Evolutionary conservation across 1,284 basidiomycete genomes (phyloP).

Genomic region (Ustilago tritici): DNA sequence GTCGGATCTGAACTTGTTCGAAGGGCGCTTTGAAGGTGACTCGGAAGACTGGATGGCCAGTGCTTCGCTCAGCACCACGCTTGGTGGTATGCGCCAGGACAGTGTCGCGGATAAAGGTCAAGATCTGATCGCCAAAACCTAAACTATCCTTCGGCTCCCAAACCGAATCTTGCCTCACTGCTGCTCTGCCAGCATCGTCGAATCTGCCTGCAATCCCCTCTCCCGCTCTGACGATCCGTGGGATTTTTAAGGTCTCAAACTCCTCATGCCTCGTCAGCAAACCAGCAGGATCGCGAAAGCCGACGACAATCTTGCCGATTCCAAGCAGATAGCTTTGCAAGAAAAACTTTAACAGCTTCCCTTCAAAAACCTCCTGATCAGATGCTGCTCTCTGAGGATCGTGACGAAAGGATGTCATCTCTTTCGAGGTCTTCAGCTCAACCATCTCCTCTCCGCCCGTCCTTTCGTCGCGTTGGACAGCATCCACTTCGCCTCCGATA

Average conservation of each 20-base stretch:
- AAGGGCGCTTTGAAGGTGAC: slow-evolving; percentile 56
- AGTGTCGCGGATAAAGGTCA: slow-evolving; percentile 74
- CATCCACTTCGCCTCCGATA: slow-evolving; percentile 95
- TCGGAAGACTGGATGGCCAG: slow-evolving; percentile 54
- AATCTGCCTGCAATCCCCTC: slow-evolving; percentile 75
- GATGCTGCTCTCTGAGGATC: slow-evolving; percentile 13
- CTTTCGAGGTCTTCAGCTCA: slow-evolving; percentile 91
- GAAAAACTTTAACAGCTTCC: slow-evolving; percentile 85
- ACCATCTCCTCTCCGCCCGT: slow-evolving; percentile 73
- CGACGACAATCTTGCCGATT: slow-evolving; percentile 84
- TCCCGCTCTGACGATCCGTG: slow-evolving; percentile 61
- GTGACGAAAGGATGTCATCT: slow-evolving; percentile 72
- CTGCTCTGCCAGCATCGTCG: slow-evolving; percentile 75
- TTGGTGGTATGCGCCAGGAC: slow-evolving; percentile 1
- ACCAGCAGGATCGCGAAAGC: slow-evolving; percentile 86
- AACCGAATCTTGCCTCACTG: slow-evolving; percentile 78
- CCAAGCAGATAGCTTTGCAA: slow-evolving; percentile 93
- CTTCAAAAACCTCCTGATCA: slow-evolving; percentile 75
- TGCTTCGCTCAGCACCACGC: slow-evolving; percentile 8
- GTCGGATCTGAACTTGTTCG: slow-evolving; percentile 28
- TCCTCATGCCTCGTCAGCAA: slow-evolving; percentile 61
- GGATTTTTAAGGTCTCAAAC: slow-evolving; percentile 70
- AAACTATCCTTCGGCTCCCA: slow-evolving; percentile 85
- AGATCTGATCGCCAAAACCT: slow-evolving; percentile 78
- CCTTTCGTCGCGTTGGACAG: slow-evolving; percentile 72